phyloP scores from a whole-genome alignment of 2,329 filamentous ascomycete species.

The Xylariaceae sp. region DNA sequence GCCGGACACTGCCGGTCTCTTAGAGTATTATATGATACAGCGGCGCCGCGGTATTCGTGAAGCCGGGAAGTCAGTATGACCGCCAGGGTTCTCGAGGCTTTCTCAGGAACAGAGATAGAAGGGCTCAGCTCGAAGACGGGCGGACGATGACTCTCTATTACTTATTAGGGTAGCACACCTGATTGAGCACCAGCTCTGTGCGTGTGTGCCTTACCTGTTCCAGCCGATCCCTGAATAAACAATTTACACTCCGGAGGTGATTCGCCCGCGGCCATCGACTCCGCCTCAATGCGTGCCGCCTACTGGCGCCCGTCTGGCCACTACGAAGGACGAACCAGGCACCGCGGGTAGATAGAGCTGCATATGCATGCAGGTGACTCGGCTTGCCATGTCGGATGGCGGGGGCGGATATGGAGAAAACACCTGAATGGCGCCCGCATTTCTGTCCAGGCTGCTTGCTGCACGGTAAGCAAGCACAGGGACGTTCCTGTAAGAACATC shows the following conservation, averaged over 20 bases:
- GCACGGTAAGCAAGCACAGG: no score
- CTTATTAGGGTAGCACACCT: neutral
- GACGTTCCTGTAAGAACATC: no score
- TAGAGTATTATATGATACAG: neutral
- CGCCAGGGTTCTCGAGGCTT: neutral
- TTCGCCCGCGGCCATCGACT: conserved; percentile 9
- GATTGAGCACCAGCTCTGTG: neutral
- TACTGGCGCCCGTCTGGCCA: conserved; percentile 1
- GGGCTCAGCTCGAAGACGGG: neutral
- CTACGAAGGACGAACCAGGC: conserved; percentile 6
- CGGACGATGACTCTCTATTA: neutral
- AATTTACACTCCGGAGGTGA: conserved; percentile 6
- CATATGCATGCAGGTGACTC: no score
- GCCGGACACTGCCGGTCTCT: neutral
- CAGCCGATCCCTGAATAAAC: conserved; percentile 6
- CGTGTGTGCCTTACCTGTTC: conserved; percentile 22
- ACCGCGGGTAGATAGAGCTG: no score
- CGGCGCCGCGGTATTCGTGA: neutral
- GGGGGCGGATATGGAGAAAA: no score
- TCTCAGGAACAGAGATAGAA: neutral
- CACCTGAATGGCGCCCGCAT: no score
- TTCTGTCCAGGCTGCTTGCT: no score
- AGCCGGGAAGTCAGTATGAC: neutral
- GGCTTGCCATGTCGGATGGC: no score
- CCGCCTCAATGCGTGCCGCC: conserved; percentile 7